phyloP scores from a whole-genome alignment of 1,139 yeast species.

The Lodderomyces theae region DNA sequence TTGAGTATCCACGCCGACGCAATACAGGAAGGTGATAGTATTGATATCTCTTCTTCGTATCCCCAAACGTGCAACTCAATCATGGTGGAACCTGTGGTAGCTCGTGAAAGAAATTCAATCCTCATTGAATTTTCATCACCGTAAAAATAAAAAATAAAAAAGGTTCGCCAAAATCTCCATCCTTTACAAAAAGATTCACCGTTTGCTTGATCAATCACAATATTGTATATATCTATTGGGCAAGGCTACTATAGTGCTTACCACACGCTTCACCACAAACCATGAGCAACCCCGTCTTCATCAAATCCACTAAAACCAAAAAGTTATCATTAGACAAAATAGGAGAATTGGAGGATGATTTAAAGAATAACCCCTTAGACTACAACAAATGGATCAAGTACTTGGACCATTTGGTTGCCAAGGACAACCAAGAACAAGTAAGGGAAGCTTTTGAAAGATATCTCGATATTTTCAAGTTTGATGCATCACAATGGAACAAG shows the following conservation, averaged over 20 bases:
- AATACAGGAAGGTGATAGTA: constrained; percentile 40
- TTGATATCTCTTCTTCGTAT: constrained; percentile 25
- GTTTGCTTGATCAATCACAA: too few species aligned
- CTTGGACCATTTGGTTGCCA: constrained; percentile 50
- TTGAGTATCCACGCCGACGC: constrained; percentile 37
- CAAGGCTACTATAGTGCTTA: background rate
- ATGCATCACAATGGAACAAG: constrained; percentile 63
- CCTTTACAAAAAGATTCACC: too few species aligned
- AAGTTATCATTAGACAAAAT: constrained; percentile 45
- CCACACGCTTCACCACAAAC: background rate
- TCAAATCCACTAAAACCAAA: constrained; percentile 26
- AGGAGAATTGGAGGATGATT: constrained; percentile 58
- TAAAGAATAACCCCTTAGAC: constrained; percentile 57
- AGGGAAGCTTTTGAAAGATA: constrained; percentile 60
- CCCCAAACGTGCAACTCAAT: constrained; percentile 63
- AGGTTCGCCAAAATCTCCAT: background rate
- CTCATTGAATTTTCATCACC: background rate
- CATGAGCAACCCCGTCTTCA: constrained; percentile 19
- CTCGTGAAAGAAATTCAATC: too few species aligned
- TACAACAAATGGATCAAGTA: constrained; percentile 56
- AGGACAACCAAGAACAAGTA: constrained; percentile 64
- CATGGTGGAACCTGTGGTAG: constrained; percentile 12
- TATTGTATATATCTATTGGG: too few species aligned
- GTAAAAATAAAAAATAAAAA: background rate
- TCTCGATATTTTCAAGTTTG: constrained; percentile 61